Evolutionary conservation across 148 eudicot genomes (phyloP), one percentile per base, ranked within the genome.

Genomic region (Vaccinium myrtillus): DNA sequence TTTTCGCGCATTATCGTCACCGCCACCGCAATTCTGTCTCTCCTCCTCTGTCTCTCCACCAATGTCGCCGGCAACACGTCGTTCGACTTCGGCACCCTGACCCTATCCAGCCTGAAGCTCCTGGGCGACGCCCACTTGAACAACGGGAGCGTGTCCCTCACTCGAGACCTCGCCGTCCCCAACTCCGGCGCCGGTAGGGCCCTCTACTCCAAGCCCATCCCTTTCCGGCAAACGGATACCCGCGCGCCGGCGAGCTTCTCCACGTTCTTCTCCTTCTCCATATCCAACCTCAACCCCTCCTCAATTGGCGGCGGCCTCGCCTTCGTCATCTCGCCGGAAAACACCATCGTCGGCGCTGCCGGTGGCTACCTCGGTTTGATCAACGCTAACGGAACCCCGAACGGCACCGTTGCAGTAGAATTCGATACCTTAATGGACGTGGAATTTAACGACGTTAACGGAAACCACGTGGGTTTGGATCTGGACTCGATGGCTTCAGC

Each of bases 381-480:
- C 43, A 82, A 77, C 39, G 50, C 77, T 13, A 80, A 55, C 36
- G 90, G 87, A 2, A 48, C 86, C 15, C 89, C 83, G 13, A 85
- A 36, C 74, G 89, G 88, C 73, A 91, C 89, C n/a, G 88, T 96
- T 0, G 98, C 93, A 6, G 89, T 96, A 1, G 98, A 96, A 53
- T 96, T 94, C n/a, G 98, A 96, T 46, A 96, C 98, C 1, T 50
- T 90, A 0, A 94, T 96, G 98, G 98, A 96, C 84, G 95, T 93
- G 0, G 90, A 93, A 51, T 94, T 91, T 51, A 83, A 84, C 15
- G 98, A 96, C 79, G 88, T 96, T 5, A 96, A 96, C 59, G 91
- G 98, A 0, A 96, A 96, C 43, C 98, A 96, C 77, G 94, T 96
- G 78, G 98, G 98, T 0, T 69, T 96, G 83, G 96, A 96, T 93